phyloP scores from a whole-genome alignment of 2,329 filamentous ascomycete genomes.

The Microsporum audouinii region DNA sequence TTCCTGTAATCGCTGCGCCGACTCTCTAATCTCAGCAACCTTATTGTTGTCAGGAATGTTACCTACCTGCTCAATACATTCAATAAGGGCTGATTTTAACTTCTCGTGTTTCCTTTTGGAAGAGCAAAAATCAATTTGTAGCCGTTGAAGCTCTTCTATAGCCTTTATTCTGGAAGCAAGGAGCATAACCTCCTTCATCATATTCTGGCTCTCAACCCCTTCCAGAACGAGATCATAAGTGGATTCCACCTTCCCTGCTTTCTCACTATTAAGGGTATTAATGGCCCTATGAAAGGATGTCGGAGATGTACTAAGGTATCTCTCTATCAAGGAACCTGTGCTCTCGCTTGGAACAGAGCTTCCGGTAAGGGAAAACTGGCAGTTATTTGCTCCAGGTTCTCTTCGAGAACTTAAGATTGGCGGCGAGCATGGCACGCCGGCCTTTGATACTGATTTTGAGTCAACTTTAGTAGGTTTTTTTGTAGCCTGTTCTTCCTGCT shows the following conservation, averaged over 20 bases:
- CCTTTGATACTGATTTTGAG: neutral
- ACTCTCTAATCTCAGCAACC: conserved; percentile 24
- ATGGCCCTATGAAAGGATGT: conserved; percentile 21
- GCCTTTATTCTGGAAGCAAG: conserved; percentile 29
- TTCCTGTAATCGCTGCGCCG: conserved; percentile 25
- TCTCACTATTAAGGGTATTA: conserved; percentile 21
- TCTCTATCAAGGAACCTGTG: conserved; percentile 18
- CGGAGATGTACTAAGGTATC: conserved; percentile 24
- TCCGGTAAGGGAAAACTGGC: neutral
- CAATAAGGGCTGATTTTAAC: conserved; percentile 28
- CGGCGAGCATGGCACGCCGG: neutral
- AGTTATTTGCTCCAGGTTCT: too few species aligned
- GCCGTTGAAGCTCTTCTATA: conserved; percentile 24
- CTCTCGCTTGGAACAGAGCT: neutral
- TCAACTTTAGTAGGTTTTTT: neutral
- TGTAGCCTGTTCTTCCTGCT: neutral
- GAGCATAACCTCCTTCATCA: conserved; percentile 27
- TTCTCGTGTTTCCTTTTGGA: conserved; percentile 23
- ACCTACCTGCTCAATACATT: conserved; percentile 25
- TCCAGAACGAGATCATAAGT: conserved; percentile 30
- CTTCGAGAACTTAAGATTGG: neutral
- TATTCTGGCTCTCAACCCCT: conserved; percentile 23
- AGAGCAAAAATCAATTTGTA: conserved; percentile 20
- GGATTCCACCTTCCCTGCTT: conserved; percentile 27
- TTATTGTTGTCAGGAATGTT: conserved; percentile 24